Evolutionary conservation across 345 rosid species (phyloP), one percentile per base, ranked within the genome.

Genomic region (Eutrema japonicum): DNA sequence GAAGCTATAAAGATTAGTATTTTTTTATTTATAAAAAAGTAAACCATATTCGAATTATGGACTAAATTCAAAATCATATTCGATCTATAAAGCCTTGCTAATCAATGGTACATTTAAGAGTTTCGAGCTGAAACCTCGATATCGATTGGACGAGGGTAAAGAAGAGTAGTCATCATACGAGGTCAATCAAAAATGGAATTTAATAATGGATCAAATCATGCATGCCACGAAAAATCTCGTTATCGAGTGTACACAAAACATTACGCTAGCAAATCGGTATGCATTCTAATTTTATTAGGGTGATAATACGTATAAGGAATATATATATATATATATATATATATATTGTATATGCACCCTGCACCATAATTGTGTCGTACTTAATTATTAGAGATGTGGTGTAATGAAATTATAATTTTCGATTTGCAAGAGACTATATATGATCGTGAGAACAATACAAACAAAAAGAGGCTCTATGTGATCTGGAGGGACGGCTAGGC

Each of bases 401-500:
- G 62, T 72, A 45, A 72, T 53, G 60, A 50, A 40, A 71, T 29
- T 41, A 61, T 51, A 51, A 56, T 1, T 26, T 55, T 9, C 5
- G 12, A 33, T 33, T 62, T 63, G 55, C 29, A 42, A 41, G 35
- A 51, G 35, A 7, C 32, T 38, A 7, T 36, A 56, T 14, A 36
- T 57, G 45, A 9, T 69, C 37, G 27, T 48, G 58, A 48, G 40
- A 37, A 70, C 10, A 48, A 48, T 47, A n/a, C 59, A 54, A 54
- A 40, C 26, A 45, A 35, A 54, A 27, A 57, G 56, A 26, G 42
- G 7, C 49, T 48, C 59, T 49, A 11, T 26, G 18, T 74, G 67
- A 66, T 74, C 61, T 66, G 72, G 67, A 74, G 61, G 65, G 47
- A 66, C 16, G 40, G 78, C 68, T 59, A 67, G 14, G 50, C 78